These are phyloP conservation scores for Alopecurus myosuroides DNA, from an alignment of 176 grass and related monocot genomes.

Conservation along the genomic window DNA sequence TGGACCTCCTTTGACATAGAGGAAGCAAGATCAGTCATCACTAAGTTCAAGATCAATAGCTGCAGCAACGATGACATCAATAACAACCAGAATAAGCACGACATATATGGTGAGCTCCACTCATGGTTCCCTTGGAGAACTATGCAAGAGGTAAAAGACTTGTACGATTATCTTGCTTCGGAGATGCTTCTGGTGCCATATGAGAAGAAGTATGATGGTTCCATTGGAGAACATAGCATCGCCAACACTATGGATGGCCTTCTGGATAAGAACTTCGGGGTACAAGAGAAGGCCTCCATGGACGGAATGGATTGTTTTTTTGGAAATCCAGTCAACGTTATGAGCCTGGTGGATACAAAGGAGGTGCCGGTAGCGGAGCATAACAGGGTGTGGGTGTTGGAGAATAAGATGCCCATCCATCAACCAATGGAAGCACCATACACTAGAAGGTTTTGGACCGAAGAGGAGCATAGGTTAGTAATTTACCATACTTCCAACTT, in stretches of 20 bases:
- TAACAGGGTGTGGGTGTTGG: not conserved
- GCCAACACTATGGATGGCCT: no score
- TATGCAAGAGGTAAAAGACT: not conserved
- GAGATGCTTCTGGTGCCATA: not conserved
- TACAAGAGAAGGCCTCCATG: not conserved
- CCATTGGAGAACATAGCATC: not conserved
- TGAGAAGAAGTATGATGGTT: not conserved
- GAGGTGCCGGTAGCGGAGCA: not conserved
- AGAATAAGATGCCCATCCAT: not conserved
- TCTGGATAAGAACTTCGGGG: not conserved
- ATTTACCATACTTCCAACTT: not conserved
- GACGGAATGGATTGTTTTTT: not conserved
- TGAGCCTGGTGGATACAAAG: not conserved
- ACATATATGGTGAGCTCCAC: not conserved
- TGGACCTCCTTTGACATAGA: conserved; percentile 1
- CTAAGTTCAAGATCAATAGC: not conserved
- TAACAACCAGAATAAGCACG: not conserved
- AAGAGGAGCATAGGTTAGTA: conserved; percentile 14
- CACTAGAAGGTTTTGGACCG: not conserved
- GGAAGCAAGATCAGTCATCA: not conserved
- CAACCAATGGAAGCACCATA: not conserved
- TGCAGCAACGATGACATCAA: not conserved
- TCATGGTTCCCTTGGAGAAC: not conserved
- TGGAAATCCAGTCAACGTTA: not conserved
- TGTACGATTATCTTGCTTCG: not conserved